These are phyloP conservation scores for Xanthoconium purpureum DNA, from an alignment of 768 basidiomycete species.

Conservation along the genomic window DNA sequence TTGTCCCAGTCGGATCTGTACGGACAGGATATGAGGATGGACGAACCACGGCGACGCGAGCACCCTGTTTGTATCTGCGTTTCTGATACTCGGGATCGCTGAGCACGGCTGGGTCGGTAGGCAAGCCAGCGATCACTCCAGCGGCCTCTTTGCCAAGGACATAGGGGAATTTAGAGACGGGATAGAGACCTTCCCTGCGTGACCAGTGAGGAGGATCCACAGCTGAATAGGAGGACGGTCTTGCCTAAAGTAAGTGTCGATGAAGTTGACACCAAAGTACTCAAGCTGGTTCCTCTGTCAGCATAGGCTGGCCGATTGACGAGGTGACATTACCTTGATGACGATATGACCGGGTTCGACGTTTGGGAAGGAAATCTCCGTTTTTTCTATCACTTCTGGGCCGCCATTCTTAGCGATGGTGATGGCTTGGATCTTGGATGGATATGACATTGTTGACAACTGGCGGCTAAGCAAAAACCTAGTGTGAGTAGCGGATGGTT, in stretches of 20 bases:
- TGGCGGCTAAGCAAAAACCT: slow-evolving; percentile 11
- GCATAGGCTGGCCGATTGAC: neutral
- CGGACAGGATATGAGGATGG: neutral
- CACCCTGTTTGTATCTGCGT: slow-evolving; percentile 64
- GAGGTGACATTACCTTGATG: slow-evolving; percentile 31
- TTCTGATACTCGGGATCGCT: slow-evolving; percentile 61
- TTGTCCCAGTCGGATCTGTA: neutral
- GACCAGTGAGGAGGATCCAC: neutral
- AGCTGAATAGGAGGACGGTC: slow-evolving; percentile 4
- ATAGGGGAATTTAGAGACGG: slow-evolving; percentile 53
- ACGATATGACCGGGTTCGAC: slow-evolving; percentile 57
- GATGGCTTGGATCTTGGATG: slow-evolving; percentile 65
- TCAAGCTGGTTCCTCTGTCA: slow-evolving; percentile 46
- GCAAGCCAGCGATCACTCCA: slow-evolving; percentile 73
- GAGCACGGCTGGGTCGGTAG: slow-evolving; percentile 60
- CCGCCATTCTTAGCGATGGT: slow-evolving; percentile 73
- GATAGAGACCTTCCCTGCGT: slow-evolving; percentile 62
- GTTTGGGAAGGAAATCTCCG: slow-evolving; percentile 62
- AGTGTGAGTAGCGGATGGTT: neutral
- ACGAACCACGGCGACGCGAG: slow-evolving; percentile 67
- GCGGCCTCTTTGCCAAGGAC: slow-evolving; percentile 76
- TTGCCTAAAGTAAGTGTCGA: slow-evolving; percentile 78
- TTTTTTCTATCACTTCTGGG: slow-evolving; percentile 71
- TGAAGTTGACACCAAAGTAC: slow-evolving; percentile 84
- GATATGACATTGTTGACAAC: slow-evolving; percentile 49